phyloP scores from a whole-genome alignment of 768 basidiomycete genomes.

The Lentinus brumalis region DNA sequence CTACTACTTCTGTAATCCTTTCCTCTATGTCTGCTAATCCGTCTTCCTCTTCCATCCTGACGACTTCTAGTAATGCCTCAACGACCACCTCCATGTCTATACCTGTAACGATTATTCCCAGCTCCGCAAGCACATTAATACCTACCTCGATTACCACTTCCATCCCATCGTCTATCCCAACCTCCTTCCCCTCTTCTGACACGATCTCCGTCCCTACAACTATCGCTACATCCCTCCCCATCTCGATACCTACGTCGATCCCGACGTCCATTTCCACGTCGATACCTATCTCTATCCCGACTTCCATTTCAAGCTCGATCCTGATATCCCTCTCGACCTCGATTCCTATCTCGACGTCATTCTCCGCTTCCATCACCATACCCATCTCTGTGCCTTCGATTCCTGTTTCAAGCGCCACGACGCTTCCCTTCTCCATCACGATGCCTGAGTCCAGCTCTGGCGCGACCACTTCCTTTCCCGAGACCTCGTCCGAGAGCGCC shows the following conservation, averaged over 20 bases:
- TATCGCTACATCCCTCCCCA: too few species aligned
- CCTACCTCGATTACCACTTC: slow-evolving; percentile 2
- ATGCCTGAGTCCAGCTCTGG: neutral
- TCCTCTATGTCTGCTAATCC: too few species aligned
- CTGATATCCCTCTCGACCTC: neutral
- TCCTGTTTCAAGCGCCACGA: neutral
- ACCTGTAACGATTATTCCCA: neutral
- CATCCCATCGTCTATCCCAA: neutral
- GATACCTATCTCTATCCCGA: neutral
- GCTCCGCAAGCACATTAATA: neutral
- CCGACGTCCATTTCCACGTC: neutral
- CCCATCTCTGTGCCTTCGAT: neutral
- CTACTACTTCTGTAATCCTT: too few species aligned
- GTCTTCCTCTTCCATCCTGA: too few species aligned
- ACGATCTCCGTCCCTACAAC: neutral
- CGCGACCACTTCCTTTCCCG: neutral
- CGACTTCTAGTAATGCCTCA: neutral
- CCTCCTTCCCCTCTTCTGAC: neutral
- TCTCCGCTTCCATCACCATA: neutral
- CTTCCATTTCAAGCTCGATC: slow-evolving; percentile 8
- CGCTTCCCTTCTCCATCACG: neutral
- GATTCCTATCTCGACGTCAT: neutral
- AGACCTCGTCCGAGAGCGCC: neutral
- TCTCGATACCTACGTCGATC: neutral
- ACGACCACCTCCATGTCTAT: neutral